Evolutionary conservation across 441 rosid species (phyloP), one percentile per base, ranked within the genome.

Genomic region (Eruca vesicaria): DNA sequence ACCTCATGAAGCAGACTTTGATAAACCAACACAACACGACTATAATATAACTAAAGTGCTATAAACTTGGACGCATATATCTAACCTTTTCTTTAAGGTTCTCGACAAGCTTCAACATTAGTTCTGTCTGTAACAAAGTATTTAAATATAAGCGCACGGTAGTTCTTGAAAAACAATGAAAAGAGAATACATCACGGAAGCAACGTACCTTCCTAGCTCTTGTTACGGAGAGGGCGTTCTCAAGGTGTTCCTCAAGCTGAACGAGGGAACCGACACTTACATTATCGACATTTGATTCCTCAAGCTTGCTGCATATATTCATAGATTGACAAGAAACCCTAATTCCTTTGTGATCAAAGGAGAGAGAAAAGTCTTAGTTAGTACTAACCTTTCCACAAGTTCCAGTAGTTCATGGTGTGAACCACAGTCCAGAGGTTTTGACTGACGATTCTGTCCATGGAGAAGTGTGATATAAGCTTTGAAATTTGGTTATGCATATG

Each of bases 141-240:
- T 26, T 7, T 58, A 28, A 58, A 41, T 8, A 43, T 18, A 71
- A 57, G 45, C 19, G 16, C 53, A 31, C 18, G 33, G 59, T 60
- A 12, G 14, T 23, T 61, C 10, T 29, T 15, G 7, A 7, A 16
- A 53, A 56, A 21, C 10, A 38, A 36, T 5, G 15, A 60, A 52
- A 38, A 29, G 4, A 61, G 32, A 21, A 62, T 9, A 58, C 16
- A 35, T 19, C 14, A 60, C 10, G 9, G 5, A 59, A 52, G 58
- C 26, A 35, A 63, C 63, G 12, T 43, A 78, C 81, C 81, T 78
- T 78, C 78, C 43, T 78, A 26, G 78, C 81, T 73, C 81, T 78
- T 12, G 74, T 68, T 32, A 73, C 14, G 8, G 78, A 55, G 43
- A 78, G 81, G 35, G 81, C 81, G 9, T 41, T 68, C 56, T 73